Percentiles rank a stretch among this genome's conserved stretches.
Evolutionary conservation across 2,329 filamentous ascomycete species (phyloP).

Genomic region (Neopestalotiopsis rosae): DNA sequence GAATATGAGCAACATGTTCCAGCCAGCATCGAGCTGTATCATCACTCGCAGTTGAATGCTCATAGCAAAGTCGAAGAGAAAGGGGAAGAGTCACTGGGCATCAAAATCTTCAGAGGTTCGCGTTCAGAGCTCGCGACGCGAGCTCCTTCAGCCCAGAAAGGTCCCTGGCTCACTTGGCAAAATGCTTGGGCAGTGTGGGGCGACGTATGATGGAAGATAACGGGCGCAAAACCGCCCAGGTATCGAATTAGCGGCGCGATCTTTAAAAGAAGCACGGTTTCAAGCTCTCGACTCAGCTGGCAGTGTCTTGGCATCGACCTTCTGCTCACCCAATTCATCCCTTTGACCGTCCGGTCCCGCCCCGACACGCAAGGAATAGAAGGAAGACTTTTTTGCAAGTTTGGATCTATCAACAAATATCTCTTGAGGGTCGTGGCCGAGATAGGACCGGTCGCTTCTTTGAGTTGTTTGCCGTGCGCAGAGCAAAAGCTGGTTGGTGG

Average conservation of each 20-base stretch:
- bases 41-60: neutral
- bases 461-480: neutral
- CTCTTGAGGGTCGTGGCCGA: neutral
- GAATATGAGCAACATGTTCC: neutral
- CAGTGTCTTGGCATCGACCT: constrained; percentile 9
- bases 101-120: neutral
- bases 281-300: neutral
- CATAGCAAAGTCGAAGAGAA: neutral
- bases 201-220: constrained; percentile 5
- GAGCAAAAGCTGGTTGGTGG: neutral
- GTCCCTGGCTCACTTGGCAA: neutral
- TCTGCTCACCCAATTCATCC: neutral
- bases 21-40: neutral
- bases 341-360: constrained; percentile 5
- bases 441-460: constrained; percentile 2
- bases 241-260: neutral
- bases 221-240: neutral
- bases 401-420: neutral
- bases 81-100: neutral
- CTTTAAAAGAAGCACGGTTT: neutral
- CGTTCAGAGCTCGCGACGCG: constrained; percentile 12
- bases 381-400: neutral
- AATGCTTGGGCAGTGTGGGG: neutral
- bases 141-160: constrained; percentile 3
- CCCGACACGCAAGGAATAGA: neutral